Evolutionary conservation across 176 grass and related monocot genomes (phyloP).

Genomic region (Triticum turgidum): DNA sequence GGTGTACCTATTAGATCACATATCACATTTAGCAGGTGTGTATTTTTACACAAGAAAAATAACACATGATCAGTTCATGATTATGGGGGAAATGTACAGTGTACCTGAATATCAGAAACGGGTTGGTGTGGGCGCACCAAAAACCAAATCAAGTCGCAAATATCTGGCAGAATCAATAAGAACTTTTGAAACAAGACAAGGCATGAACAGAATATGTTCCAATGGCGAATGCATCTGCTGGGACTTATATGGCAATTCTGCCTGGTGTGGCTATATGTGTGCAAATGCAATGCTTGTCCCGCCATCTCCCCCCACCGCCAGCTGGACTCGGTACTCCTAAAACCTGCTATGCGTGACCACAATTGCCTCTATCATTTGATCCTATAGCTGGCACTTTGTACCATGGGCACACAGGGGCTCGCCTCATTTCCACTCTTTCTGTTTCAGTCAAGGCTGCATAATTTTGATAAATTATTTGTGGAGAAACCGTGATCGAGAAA

Average conservation of each 20-base stretch:
- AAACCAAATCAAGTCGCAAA: conserved; percentile 31
- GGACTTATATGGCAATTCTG: conserved; percentile 52
- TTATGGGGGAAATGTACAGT: neutral
- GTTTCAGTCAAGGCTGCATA: conserved; percentile 30
- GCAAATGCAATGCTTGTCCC: conserved; percentile 30
- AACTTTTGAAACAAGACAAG: conserved; percentile 36
- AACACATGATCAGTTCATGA: neutral
- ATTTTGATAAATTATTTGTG: conserved; percentile 19
- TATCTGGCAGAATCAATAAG: conserved; percentile 30
- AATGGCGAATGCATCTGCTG: conserved; percentile 36
- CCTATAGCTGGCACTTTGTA: conserved; percentile 50
- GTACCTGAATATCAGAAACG: conserved; percentile 17
- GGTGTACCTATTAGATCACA: neutral
- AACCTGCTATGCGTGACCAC: conserved; percentile 52
- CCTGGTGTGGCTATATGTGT: conserved; percentile 23
- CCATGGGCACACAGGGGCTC: conserved; percentile 15
- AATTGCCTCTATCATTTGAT: conserved; percentile 38
- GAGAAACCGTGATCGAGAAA: neutral
- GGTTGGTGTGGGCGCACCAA: neutral
- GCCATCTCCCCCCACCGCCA: conserved; percentile 34
- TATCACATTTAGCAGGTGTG: neutral
- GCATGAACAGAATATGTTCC: conserved; percentile 39
- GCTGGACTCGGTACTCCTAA: conserved; percentile 52
- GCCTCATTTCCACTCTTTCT: conserved; percentile 36
- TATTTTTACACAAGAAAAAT: neutral